Evolutionary conservation across 805 yeast species (phyloP), one percentile per base, ranked within the genome.

Genomic region (Tetrapisispora nanseiensis): DNA sequence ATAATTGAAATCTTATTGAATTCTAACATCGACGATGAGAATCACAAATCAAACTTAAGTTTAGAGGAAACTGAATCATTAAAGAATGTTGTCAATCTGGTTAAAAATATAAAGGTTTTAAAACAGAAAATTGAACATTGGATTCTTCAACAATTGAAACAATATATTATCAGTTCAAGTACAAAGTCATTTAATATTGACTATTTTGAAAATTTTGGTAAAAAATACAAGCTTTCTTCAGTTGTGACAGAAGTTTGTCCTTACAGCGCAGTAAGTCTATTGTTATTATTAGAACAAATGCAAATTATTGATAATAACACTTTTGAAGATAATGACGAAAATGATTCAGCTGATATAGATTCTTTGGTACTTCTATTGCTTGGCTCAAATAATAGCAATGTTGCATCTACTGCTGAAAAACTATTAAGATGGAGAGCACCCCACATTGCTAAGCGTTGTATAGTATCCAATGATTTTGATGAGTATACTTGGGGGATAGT

Each of bases 341-440:
- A 45, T 13, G 21, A n/a, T 11, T 9, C 30, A 23, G 20, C 18
- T 10, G 29, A 38, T 7, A 33, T 52, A 16, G 55, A 55, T 35
- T 44, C 32, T 5, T 29, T 51, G 15, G 21, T 57, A 11, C 26
- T 59, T n/a, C 20, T 44, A 8, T 44, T 57, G 15, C 33, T 55
- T 24, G 51, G 46, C 22, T 50, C 54, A 26, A 47, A 53, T 9
- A 41, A 46, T 4, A 57, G 51, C 39, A 31, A 23, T 5, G 32
- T 57, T 13, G 47, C 57, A 4, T 22, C 26, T 1, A 29, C 44
- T 6, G 36, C 52, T 31, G 49, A 57, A 3, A 47, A 49, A 31
- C 20, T 57, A 30, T 52, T 78, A 15, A 70, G 79, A 46, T 81
- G 86, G 86, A 71, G 77, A 59, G 65, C 70, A 22, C 41, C 51